These are phyloP conservation scores for Ganoderma lucidum DNA, from an alignment of 1,284 basidiomycete species.

Conservation along the genomic window DNA sequence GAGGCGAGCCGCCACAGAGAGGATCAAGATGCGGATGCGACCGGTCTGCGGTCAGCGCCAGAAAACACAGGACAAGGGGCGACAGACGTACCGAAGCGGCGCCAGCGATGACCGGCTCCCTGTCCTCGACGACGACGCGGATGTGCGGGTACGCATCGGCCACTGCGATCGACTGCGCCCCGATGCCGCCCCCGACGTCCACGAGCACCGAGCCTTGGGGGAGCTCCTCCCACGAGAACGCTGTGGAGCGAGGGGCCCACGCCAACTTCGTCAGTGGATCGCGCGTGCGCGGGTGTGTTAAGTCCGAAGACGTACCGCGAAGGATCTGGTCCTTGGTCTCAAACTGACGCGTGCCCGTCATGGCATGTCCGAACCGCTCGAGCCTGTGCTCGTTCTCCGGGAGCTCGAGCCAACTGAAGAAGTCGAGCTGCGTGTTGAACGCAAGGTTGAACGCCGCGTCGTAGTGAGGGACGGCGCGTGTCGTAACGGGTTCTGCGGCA, in stretches of 20 bases:
- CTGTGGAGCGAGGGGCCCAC: constrained; percentile 42
- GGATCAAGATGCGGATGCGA: too few relatives aligned
- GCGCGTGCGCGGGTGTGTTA: too few relatives aligned
- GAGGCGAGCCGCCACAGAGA: too few relatives aligned
- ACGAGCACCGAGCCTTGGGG: constrained; percentile 58
- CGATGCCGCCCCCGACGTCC: constrained; percentile 81
- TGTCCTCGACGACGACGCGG: constrained; percentile 73
- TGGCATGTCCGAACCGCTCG: too few relatives aligned
- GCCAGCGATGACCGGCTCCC: constrained; percentile 65
- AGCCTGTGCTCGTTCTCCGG: too few relatives aligned
- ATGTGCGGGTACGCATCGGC: constrained; percentile 61
- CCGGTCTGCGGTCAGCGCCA: too few relatives aligned
- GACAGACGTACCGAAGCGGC: constrained; percentile 40
- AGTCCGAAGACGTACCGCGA: constrained; percentile 18
- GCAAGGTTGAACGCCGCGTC: too few relatives aligned
- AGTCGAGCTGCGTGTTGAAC: too few relatives aligned
- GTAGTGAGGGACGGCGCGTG: too few relatives aligned
- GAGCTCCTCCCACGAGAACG: constrained; percentile 68
- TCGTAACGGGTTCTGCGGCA: too few relatives aligned
- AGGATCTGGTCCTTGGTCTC: constrained; percentile 35
- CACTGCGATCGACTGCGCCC: constrained; percentile 70
- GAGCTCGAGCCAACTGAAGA: too few relatives aligned
- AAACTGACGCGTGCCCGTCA: constrained; percentile 20
- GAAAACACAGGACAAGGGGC: too few relatives aligned
- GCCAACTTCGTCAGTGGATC: background rate